phyloP scores from a whole-genome alignment of 2,329 filamentous ascomycete species.

The Microcyclospora pomicola region DNA sequence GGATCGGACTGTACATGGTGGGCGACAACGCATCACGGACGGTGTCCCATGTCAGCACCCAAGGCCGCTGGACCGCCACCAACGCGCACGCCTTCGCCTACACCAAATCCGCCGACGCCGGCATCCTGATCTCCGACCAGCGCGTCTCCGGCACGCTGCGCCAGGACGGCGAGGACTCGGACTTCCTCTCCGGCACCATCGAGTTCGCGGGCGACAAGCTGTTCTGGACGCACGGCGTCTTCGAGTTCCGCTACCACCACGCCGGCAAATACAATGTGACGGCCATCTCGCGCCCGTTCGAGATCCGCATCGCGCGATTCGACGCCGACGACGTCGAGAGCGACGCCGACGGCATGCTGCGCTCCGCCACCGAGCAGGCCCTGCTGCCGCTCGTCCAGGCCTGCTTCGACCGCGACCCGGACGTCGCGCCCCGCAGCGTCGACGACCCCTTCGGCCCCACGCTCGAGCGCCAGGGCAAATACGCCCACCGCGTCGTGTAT shows the following conservation, averaged over 20 bases:
- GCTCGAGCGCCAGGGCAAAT: constrained; percentile 79
- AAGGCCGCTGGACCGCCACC: constrained; percentile 80
- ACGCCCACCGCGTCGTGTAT: constrained; percentile 79
- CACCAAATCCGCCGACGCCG: constrained; percentile 52
- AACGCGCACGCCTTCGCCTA: constrained; percentile 65
- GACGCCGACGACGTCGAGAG: constrained; percentile 50
- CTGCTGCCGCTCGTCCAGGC: constrained; percentile 76
- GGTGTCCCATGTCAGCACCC: constrained; percentile 66
- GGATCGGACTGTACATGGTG: constrained; percentile 93
- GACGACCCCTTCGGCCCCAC: constrained; percentile 75
- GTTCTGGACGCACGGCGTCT: constrained; percentile 94
- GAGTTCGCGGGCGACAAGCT: constrained; percentile 83
- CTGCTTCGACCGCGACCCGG: constrained; percentile 81
- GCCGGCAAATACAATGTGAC: constrained; percentile 85
- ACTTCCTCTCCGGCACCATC: constrained; percentile 66
- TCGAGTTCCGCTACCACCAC: constrained; percentile 95
- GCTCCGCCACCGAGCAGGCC: constrained; percentile 57
- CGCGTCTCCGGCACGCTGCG: constrained; percentile 33
- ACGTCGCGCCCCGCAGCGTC: constrained; percentile 68
- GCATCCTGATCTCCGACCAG: constrained; percentile 58
- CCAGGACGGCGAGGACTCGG: constrained; percentile 36
- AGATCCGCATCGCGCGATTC: constrained; percentile 71
- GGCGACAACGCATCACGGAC: constrained; percentile 84
- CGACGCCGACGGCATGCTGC: constrained; percentile 47
- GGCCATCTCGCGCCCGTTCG: constrained; percentile 85